Evolutionary conservation across 225 moss, liverwort and hornwort species (phyloP).

Genomic region (Anthoceros angustus): DNA sequence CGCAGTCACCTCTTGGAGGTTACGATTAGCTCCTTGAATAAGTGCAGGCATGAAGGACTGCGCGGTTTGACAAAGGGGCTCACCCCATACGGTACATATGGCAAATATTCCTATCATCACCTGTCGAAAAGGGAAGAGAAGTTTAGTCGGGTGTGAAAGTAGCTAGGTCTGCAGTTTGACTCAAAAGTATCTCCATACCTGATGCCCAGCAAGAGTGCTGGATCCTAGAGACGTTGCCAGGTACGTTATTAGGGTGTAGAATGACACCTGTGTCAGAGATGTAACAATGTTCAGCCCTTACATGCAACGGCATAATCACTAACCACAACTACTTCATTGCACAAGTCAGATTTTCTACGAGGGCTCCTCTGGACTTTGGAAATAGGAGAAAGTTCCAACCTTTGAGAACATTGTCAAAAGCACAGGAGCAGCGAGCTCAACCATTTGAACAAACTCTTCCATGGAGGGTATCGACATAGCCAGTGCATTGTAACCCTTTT

Average conservation of each 20-base stretch:
- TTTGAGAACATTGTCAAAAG: conserved; percentile 87
- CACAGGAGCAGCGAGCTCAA: conserved; percentile 61
- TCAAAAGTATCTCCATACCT: conserved; percentile 20
- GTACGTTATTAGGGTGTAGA: conserved; percentile 77
- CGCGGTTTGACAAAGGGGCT: conserved; percentile 75
- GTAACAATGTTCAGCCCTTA: not conserved
- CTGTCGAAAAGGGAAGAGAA: conserved; percentile 12
- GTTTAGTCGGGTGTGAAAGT: not conserved
- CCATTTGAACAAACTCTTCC: conserved; percentile 46
- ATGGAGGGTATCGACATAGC: conserved; percentile 42
- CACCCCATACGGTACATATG: conserved; percentile 68
- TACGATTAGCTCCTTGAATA: conserved; percentile 47
- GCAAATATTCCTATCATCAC: conserved; percentile 87
- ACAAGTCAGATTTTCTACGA: not conserved
- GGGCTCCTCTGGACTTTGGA: not conserved
- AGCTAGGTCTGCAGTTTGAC: not conserved
- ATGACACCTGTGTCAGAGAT: conserved; percentile 34
- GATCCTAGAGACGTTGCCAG: conserved; percentile 75
- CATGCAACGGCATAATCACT: not conserved
- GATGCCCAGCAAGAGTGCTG: conserved; percentile 64
- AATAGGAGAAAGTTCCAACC: conserved; percentile 16
- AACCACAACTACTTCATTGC: not conserved
- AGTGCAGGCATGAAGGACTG: conserved; percentile 93
- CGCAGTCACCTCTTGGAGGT: conserved; percentile 49
- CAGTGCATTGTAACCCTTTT: conserved; percentile 67